Base-by-base conservation (phyloP, 106 monocot genomes). In the Phalaenopsis aphrodite region DNA sequence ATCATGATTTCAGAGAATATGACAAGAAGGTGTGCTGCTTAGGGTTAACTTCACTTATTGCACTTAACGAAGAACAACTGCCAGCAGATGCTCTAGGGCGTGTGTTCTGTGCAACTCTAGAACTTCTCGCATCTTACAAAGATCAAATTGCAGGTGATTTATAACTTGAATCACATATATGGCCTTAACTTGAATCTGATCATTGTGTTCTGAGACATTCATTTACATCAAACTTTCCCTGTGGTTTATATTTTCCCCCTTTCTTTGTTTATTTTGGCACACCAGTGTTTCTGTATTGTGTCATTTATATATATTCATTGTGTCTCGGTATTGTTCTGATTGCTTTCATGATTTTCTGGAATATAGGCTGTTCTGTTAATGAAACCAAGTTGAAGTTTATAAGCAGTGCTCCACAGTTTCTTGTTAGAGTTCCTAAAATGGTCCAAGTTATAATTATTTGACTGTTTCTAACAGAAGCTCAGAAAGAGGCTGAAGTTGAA, bases 21-120 rank as follows among this genome's bases (percentile, higher is more conserved):
- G 99, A 95, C 78, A 99, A 99, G 73, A 99, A 99, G 83, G 88
- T 99, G 58, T 99, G 99, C 79, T 91, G 92, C 78, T 88, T 99
- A 86, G 99, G 99, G 39, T 85, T 99, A 80, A 99, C 91, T 77
- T 99, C 99, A 80, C 86, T 99, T 47, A 77, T 99, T 79, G 79
- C 83, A 19, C 92, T 99, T 77, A 85, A 93, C 42, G 88, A 82
- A 39, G 87, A 91, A 41, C 91, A 89, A 48, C 83, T 99, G 42
- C 91, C 93, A 68, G 86, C 41, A 17, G 94, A 99, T 83, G 99
- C 95, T 56, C 83, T 99, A 41, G 75, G 75, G 24, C 91, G 89
- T 75, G 87, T 99, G 10, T 91, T 91, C 79, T 95, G 88, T 84
- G 90, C 89, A 41, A 82, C 93, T 67, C 92, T 99, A 75, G 88